Base-by-base conservation (phyloP, 2,329 filamentous ascomycete genomes). In the Pestalotiopsis sp. region DNA sequence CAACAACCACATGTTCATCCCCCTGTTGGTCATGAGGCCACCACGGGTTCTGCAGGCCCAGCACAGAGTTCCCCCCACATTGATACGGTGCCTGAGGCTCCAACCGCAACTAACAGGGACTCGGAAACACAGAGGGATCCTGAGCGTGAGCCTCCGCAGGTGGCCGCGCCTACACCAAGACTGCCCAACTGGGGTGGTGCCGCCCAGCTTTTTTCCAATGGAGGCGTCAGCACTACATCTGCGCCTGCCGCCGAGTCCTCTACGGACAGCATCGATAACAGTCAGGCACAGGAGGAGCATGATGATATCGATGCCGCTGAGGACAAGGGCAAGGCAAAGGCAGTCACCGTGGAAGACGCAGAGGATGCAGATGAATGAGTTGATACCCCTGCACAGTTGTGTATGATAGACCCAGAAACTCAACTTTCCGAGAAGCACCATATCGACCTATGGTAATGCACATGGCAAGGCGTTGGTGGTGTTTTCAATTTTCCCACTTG, bases 171-270 rank as follows among this genome's bases (percentile, higher is more conserved):
- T 2, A 84, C 81, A 24, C 84, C 84, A 17, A 74, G 84, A 24
- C 74, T 81, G 68, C 85, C 85, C 4, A 83, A 81, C 67, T 88
- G 86, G 85, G 83, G 83, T 60, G 83, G 84, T 14, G 76, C 82
- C 2, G 80, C 83, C 17, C 85, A 86, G 72, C 76, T 86, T 0
- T 86, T 86, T 67, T 76, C 76, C 17, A 78, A 74, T 61, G 76
- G 76, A 20, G 71, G 66, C 30, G 67, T 55, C 64, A 55, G 55
- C 17, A 61, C 65, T 30, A 52, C 59, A n/a, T 62, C 64, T 55
- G n/a, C 57, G 20, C 55, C 61, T 44, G n/a, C 57, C 38, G 68
- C 68, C 11, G 63, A 66, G 52, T 68, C 69, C 1, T 69, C 70
- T 14, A 64, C 72, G 17, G 52, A 57, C 26, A 68, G 52, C 67